A percentile compares a stretch with the other conserved stretches of the same genome.
phyloP scores from a whole-genome alignment of 2,329 filamentous ascomycete species.

The Pseudogymnoascus sp. region DNA sequence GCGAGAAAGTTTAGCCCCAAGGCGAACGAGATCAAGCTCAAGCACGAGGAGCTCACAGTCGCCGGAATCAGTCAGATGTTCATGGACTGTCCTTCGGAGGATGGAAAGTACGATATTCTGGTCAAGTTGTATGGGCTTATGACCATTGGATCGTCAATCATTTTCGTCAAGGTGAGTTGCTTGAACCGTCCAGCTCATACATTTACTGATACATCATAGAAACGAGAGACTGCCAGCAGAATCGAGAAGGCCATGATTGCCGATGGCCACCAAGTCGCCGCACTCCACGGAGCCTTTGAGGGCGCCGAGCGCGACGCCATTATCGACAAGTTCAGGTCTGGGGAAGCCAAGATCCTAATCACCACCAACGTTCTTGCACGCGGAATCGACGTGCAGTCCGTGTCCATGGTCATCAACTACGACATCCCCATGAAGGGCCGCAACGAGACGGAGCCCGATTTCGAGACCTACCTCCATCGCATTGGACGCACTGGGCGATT shows the following conservation, averaged over 20 bases:
- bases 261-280: slow-evolving; percentile 87
- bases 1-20: slow-evolving; percentile 77
- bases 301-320: slow-evolving; percentile 74
- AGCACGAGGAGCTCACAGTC: slow-evolving; percentile 87
- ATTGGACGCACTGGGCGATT: slow-evolving; percentile 97
- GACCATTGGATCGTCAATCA: slow-evolving; percentile 94
- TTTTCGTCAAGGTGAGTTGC: slow-evolving; percentile 75
- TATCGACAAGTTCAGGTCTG: slow-evolving; percentile 77
- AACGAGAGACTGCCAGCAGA: slow-evolving; percentile 72
- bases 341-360: slow-evolving; percentile 89
- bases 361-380: slow-evolving; percentile 94
- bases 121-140: slow-evolving; percentile 92
- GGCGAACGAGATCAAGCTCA: slow-evolving; percentile 78
- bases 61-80: slow-evolving; percentile 98
- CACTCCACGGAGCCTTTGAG: slow-evolving; percentile 81
- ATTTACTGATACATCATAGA: slow-evolving; percentile 40
- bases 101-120: slow-evolving; percentile 79
- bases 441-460: slow-evolving; percentile 76
- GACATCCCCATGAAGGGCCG: slow-evolving; percentile 69
- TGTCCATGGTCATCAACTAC: slow-evolving; percentile 99
- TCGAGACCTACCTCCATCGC: slow-evolving; percentile 93
- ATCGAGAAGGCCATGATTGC: slow-evolving; percentile 79
- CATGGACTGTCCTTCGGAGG: slow-evolving; percentile 77
- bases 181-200: neutral
- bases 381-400: slow-evolving; percentile 87